These are phyloP conservation scores for Fusarium sp. DNA, from an alignment of 2,329 filamentous ascomycete species.

Conservation along the genomic window DNA sequence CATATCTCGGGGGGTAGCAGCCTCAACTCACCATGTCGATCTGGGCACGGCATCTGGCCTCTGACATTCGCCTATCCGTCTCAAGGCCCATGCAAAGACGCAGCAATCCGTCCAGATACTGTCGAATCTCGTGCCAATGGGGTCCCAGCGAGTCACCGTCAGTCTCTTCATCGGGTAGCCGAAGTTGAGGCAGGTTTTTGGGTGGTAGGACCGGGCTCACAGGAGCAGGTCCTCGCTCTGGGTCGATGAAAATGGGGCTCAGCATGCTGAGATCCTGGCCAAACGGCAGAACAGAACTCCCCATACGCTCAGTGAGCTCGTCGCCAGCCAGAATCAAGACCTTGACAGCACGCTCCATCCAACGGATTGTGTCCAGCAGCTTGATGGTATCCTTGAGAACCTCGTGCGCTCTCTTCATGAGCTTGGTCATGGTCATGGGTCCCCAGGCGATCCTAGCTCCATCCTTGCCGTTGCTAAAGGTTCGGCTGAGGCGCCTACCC, in stretches of 20 bases:
- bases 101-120: constrained; percentile 59
- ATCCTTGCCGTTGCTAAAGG: constrained; percentile 41
- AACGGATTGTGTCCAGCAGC: constrained; percentile 59
- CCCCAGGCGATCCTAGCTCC: constrained; percentile 47
- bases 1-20: not conserved
- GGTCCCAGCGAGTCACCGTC: constrained; percentile 48
- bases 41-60: constrained; percentile 59
- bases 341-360: constrained; percentile 61
- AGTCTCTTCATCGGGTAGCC: constrained; percentile 23
- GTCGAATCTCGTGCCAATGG: constrained; percentile 61
- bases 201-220: constrained; percentile 45
- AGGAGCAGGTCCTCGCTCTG: constrained; percentile 39
- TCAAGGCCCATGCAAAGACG: constrained; percentile 59
- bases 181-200: constrained; percentile 31
- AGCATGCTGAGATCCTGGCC: constrained; percentile 44
- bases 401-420: constrained; percentile 62
- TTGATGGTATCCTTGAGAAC: constrained; percentile 60
- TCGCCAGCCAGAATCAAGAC: constrained; percentile 58
- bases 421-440: constrained; percentile 58
- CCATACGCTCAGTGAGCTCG: constrained; percentile 53
- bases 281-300: constrained; percentile 31
- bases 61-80: constrained; percentile 60
- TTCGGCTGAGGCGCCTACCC: constrained; percentile 39
- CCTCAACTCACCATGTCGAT: constrained; percentile 57
- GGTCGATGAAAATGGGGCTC: constrained; percentile 39